Evolutionary conservation across 2,329 filamentous ascomycete genomes (phyloP).

Genomic region (Ilyonectria robusta): DNA sequence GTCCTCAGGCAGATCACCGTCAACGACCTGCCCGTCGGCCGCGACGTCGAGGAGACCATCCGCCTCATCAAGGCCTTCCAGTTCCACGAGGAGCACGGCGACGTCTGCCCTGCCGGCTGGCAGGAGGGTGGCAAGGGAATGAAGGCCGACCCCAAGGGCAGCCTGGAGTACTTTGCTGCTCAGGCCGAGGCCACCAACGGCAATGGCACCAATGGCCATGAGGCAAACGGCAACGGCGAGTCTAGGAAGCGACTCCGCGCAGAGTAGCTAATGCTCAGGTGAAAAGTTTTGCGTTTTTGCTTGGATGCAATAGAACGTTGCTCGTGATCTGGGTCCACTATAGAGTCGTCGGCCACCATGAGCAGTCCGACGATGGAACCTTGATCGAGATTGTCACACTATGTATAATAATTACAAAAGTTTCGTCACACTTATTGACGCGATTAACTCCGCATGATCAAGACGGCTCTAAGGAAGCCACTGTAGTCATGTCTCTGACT

Average conservation of each 20-base stretch:
- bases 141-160: constrained; percentile 67
- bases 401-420: no score
- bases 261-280: neutral
- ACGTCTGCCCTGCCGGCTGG: constrained; percentile 74
- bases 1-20: constrained; percentile 74
- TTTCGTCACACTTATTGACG: no score
- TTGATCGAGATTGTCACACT: no score
- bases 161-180: constrained; percentile 62
- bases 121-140: constrained; percentile 62
- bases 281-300: neutral
- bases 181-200: constrained; percentile 32
- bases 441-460: no score
- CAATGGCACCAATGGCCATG: constrained; percentile 10
- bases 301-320: no score
- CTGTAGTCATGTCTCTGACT: no score
- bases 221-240: constrained; percentile 18
- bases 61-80: constrained; percentile 82
- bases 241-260: constrained; percentile 2
- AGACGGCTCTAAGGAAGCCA: no score
- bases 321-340: no score
- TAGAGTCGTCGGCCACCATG: no score
- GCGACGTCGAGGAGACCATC: constrained; percentile 74
- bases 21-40: constrained; percentile 76
- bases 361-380: no score
- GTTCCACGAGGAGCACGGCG: constrained; percentile 87